A percentile compares a stretch with the other conserved stretches of the same genome.
phyloP scores from a whole-genome alignment of 805 yeast species.

The Nakazawaea wyomingensis region DNA sequence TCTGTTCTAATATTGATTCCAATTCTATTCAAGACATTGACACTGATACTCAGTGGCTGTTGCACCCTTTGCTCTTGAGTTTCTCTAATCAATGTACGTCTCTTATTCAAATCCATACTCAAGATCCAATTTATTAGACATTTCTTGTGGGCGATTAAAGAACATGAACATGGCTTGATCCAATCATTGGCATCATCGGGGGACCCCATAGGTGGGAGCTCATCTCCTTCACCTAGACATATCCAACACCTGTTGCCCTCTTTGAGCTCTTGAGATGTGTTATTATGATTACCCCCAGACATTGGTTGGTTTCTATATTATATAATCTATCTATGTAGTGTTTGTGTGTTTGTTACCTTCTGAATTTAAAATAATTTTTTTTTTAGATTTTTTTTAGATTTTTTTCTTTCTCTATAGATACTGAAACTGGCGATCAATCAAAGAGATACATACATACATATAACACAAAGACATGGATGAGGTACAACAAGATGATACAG shows the following conservation, averaged over 20 bases:
- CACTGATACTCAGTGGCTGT: conserved; percentile 1
- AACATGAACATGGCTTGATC: conserved; percentile 42
- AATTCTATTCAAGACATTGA: conserved; percentile 6
- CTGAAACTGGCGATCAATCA: conserved; percentile 16
- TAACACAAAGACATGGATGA: too few relatives aligned
- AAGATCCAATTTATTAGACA: conserved; percentile 40
- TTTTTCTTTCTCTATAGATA: conserved; percentile 25
- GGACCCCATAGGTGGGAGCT: conserved; percentile 27
- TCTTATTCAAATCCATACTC: conserved; percentile 22
- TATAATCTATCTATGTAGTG: too few relatives aligned
- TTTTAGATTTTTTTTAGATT: conserved; percentile 32
- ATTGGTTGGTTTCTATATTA: too few relatives aligned
- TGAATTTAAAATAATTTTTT: conserved; percentile 33
- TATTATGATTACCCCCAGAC: conserved; percentile 48
- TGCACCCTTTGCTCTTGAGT: conserved; percentile 2
- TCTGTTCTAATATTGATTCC: conserved; percentile 10
- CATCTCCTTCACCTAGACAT: conserved; percentile 25
- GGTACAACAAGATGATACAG: too few relatives aligned
- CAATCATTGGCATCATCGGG: conserved; percentile 29
- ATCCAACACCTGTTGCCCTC: conserved; percentile 21
- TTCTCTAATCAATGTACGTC: conserved; percentile 9
- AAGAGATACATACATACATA: too few relatives aligned
- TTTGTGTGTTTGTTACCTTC: too few relatives aligned
- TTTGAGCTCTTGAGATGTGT: conserved; percentile 50
- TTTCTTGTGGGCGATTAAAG: conserved; percentile 37